These are phyloP conservation scores for Aspergillus sclerotialis DNA, from an alignment of 2,329 filamentous ascomycete species.

Conservation along the genomic window DNA sequence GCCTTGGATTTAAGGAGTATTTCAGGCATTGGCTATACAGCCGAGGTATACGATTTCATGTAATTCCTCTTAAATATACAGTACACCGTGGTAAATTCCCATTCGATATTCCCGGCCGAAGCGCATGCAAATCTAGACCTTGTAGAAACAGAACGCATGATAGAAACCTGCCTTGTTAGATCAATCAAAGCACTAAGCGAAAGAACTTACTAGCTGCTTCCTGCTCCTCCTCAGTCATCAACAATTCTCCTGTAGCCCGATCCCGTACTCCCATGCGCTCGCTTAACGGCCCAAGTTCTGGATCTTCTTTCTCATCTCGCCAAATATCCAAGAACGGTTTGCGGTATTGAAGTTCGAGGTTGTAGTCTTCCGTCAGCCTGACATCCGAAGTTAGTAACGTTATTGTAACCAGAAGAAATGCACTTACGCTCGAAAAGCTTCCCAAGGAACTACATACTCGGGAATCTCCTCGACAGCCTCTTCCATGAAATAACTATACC, in stretches of 20 bases:
- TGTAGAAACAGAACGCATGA: slow-evolving; percentile 94
- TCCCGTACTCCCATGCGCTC: slow-evolving; percentile 93
- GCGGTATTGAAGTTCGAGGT: slow-evolving; percentile 89
- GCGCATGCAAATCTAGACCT: slow-evolving; percentile 62
- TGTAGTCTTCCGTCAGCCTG: slow-evolving; percentile 84
- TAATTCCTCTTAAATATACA: neutral
- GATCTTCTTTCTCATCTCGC: slow-evolving; percentile 82
- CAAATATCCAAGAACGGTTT: slow-evolving; percentile 87
- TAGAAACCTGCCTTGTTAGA: slow-evolving; percentile 57
- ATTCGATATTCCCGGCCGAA: no score
- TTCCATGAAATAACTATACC: slow-evolving; percentile 92
- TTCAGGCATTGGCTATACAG: neutral
- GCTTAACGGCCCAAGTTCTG: slow-evolving; percentile 71
- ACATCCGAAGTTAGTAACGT: slow-evolving; percentile 6
- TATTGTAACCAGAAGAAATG: neutral
- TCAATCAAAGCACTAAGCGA: neutral
- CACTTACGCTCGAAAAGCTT: slow-evolving; percentile 74
- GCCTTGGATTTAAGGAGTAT: slow-evolving; percentile 2
- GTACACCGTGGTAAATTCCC: slow-evolving; percentile 7
- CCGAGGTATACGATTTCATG: neutral
- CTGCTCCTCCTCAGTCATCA: slow-evolving; percentile 80
- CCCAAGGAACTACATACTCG: slow-evolving; percentile 97
- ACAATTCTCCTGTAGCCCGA: slow-evolving; percentile 56
- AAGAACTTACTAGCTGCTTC: slow-evolving; percentile 63
- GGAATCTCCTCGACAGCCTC: slow-evolving; percentile 95